A percentile compares a stretch with the other conserved stretches of the same genome.
Conservation (phyloP, 1,284 basidiomycete genomes). For the Fomitopsis palustris region DNA sequence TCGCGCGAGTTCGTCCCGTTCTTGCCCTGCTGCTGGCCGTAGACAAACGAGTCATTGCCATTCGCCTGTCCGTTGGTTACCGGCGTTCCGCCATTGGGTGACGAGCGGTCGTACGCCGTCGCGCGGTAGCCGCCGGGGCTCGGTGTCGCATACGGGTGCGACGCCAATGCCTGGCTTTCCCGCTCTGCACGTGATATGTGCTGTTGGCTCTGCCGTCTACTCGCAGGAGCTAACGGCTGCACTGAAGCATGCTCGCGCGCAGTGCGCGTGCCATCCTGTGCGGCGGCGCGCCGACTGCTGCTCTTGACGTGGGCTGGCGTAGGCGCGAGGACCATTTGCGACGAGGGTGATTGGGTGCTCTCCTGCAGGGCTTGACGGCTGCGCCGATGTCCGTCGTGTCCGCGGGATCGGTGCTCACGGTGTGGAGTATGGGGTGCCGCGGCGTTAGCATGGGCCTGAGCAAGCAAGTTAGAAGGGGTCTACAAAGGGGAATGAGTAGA, state of each 20-base stretch:
- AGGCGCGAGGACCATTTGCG: slow-evolving; percentile 60
- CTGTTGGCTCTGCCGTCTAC: slow-evolving; percentile 62
- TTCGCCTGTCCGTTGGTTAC: slow-evolving; percentile 28
- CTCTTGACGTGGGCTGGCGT: slow-evolving; percentile 59
- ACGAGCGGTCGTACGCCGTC: slow-evolving; percentile 51
- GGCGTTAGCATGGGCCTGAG: slow-evolving; percentile 50
- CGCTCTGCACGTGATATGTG: slow-evolving; percentile 32
- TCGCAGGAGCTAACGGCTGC: slow-evolving; percentile 57
- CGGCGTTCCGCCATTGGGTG: slow-evolving; percentile 39
- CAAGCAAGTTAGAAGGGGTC: slow-evolving; percentile 44
- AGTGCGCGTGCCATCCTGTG: slow-evolving; percentile 38
- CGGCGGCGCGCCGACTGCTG: slow-evolving; percentile 41
- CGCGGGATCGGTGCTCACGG: slow-evolving; percentile 51
- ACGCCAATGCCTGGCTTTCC: slow-evolving; percentile 43
- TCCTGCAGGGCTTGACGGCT: slow-evolving; percentile 51
- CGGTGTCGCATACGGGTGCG: slow-evolving; percentile 68
- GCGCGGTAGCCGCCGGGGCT: slow-evolving; percentile 51
- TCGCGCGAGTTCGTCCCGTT: slow-evolving; percentile 32
- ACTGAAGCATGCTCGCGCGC: slow-evolving; percentile 50
- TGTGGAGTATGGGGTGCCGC: slow-evolving; percentile 51
- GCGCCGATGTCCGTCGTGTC: slow-evolving; percentile 51
- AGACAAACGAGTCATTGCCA: slow-evolving; percentile 57
- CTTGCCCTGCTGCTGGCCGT: slow-evolving; percentile 42
- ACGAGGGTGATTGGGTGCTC: slow-evolving; percentile 39
- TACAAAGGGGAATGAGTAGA: slow-evolving; percentile 18